These are phyloP conservation scores for Bauhinia variegata DNA, from an alignment of 306 rosid species.

Conservation along the genomic window DNA sequence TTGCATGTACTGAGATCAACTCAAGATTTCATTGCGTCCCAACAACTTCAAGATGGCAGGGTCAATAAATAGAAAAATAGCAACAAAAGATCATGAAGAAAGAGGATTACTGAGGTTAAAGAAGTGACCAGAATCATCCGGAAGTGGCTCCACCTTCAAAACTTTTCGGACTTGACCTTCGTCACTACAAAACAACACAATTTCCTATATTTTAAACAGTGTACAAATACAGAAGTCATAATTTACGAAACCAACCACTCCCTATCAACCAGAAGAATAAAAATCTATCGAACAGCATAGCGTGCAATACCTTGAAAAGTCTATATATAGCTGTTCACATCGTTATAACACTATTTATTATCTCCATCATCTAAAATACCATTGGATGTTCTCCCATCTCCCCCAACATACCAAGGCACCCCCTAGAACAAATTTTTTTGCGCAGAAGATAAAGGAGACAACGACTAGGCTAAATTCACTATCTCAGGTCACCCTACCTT, in stretches of 20 bases:
- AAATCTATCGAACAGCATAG: slow-evolving; percentile 7
- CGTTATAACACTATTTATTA: background rate
- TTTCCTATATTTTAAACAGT: slow-evolving; percentile 12
- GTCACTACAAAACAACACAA: slow-evolving; percentile 64
- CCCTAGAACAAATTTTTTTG: background rate
- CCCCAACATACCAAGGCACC: background rate
- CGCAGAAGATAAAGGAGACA: background rate
- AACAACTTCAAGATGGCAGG: slow-evolving; percentile 19
- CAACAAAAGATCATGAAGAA: slow-evolving; percentile 37
- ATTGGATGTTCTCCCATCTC: background rate
- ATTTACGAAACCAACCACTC: slow-evolving; percentile 3
- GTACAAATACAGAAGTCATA: slow-evolving; percentile 4
- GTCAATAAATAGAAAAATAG: slow-evolving; percentile 14
- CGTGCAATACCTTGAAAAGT: slow-evolving; percentile 16
- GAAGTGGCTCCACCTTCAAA: slow-evolving; percentile 90
- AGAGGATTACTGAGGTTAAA: slow-evolving; percentile 81
- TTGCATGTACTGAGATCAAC: slow-evolving; percentile 1
- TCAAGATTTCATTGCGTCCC: background rate
- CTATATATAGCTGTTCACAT: background rate
- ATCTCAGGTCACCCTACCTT: slow-evolving; percentile 48
- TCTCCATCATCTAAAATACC: slow-evolving; percentile 2
- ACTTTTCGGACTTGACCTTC: slow-evolving; percentile 90
- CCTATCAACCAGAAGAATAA: slow-evolving; percentile 4
- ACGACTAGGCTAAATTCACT: background rate
- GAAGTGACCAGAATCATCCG: slow-evolving; percentile 90